phyloP scores from a whole-genome alignment of 2,329 filamentous ascomycete species.

The Aspergillus quadricinctus region DNA sequence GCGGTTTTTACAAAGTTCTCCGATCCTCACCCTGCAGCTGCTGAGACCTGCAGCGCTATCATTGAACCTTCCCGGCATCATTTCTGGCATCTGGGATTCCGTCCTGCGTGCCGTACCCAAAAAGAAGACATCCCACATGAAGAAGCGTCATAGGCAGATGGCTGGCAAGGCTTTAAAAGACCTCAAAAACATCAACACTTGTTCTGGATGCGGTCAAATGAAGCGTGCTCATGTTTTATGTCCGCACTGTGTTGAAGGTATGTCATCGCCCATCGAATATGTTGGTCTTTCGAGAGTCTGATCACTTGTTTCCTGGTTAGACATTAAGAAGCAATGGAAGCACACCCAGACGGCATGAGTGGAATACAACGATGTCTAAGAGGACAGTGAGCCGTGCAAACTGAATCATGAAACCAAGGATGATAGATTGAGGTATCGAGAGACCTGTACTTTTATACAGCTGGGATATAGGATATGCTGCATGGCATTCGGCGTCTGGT shows the following conservation, averaged over 20 bases:
- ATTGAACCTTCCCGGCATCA: conserved; percentile 61
- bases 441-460: conserved; percentile 22
- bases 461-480: conserved; percentile 27
- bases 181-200: conserved; percentile 79
- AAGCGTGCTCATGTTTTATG: conserved; percentile 90
- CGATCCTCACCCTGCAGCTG: conserved; percentile 54
- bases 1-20: conserved; percentile 40
- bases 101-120: conserved; percentile 91
- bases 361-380: background rate
- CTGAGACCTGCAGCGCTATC: conserved; percentile 57
- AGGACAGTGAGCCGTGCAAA: conserved; percentile 1
- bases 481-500: conserved; percentile 37
- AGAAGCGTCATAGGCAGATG: conserved; percentile 89
- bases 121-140: conserved; percentile 97
- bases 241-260: conserved; percentile 80
- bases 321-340: conserved; percentile 46
- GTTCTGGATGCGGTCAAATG: conserved; percentile 78
- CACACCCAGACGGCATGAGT: conserved; percentile 28
- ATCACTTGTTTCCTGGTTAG: conserved; percentile 19
- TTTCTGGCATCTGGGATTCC: conserved; percentile 87
- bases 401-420: conserved; percentile 2
- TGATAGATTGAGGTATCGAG: conserved; percentile 1
- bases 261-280: conserved; percentile 27
- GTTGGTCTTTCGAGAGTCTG: background rate
- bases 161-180: conserved; percentile 94